Percentiles rank a stretch among this genome's conserved stretches.
Evolutionary conservation across 768 basidiomycete genomes (phyloP).

Genomic region (Clavaria fumosa): DNA sequence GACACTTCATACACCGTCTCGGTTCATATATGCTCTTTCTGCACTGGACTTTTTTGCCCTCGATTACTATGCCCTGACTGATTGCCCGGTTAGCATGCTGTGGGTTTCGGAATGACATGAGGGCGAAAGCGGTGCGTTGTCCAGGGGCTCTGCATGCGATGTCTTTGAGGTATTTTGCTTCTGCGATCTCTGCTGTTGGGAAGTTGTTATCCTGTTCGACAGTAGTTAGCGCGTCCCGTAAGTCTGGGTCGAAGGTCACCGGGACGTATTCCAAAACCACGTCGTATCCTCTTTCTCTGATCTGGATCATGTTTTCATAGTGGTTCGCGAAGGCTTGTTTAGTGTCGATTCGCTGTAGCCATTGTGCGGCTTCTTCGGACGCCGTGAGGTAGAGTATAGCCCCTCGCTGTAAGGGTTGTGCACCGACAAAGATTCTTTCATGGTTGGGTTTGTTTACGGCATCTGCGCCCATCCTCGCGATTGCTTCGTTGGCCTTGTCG

Average conservation of each 20-base stretch:
- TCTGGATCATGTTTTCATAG: not conserved
- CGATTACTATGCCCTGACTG: not conserved
- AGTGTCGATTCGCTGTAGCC: not conserved
- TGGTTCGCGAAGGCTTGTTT: not conserved
- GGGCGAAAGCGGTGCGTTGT: not conserved
- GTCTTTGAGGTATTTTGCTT: not conserved
- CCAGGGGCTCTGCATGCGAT: not conserved
- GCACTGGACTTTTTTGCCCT: not conserved
- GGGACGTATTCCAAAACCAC: not conserved
- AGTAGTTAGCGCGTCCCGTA: not conserved
- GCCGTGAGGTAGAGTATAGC: not conserved
- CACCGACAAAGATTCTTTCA: not conserved
- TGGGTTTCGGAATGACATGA: not conserved
- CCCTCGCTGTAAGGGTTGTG: not conserved
- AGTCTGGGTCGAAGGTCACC: not conserved
- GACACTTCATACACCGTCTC: not conserved
- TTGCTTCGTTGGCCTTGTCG: not conserved
- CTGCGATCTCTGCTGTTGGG: not conserved
- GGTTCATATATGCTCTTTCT: not conserved
- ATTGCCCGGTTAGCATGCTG: not conserved
- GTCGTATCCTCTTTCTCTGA: not conserved
- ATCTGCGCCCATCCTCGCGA: not conserved
- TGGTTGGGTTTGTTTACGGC: not conserved
- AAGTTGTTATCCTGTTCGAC: not conserved
- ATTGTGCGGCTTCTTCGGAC: not conserved